Percentiles rank a stretch among this genome's conserved stretches.
These are phyloP conservation scores for Trifolium fragiferum DNA, from an alignment of 306 rosid species.

Conservation along the genomic window DNA sequence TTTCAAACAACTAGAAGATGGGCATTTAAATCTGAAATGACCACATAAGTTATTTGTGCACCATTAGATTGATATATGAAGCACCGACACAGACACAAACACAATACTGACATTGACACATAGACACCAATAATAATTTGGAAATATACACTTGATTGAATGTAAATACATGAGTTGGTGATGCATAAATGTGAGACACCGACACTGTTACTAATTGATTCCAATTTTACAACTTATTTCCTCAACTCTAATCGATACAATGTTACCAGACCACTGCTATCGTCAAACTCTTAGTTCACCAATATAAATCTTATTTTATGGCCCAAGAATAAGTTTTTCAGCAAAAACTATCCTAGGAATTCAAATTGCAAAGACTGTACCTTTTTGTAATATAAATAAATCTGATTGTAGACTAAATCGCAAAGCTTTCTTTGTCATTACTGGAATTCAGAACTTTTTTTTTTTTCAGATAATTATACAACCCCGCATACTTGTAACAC, in stretches of 20 bases:
- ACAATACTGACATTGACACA: background rate
- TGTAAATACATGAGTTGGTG: background rate
- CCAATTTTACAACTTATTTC: too few relatives aligned
- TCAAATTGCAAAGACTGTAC: background rate
- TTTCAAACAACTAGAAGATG: slow-evolving; percentile 21
- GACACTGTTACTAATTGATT: too few relatives aligned
- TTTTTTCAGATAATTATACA: background rate
- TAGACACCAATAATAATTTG: background rate
- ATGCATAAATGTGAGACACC: background rate
- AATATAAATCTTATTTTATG: too few relatives aligned
- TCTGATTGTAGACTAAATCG: background rate
- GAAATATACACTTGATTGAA: too few relatives aligned
- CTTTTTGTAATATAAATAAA: slow-evolving; percentile 7
- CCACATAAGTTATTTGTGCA: background rate
- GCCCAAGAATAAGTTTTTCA: too few relatives aligned
- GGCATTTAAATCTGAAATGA: background rate
- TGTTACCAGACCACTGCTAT: too few relatives aligned
- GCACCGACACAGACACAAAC: background rate
- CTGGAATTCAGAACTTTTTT: slow-evolving; percentile 4
- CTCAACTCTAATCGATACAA: too few relatives aligned
- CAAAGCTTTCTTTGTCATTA: background rate
- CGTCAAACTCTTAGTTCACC: background rate
- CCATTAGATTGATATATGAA: background rate
- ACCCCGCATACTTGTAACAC: background rate
- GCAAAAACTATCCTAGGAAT: background rate